Evolutionary conservation across 2,329 filamentous ascomycete genomes (phyloP).

Genomic region (Botrytis fragariae): DNA sequence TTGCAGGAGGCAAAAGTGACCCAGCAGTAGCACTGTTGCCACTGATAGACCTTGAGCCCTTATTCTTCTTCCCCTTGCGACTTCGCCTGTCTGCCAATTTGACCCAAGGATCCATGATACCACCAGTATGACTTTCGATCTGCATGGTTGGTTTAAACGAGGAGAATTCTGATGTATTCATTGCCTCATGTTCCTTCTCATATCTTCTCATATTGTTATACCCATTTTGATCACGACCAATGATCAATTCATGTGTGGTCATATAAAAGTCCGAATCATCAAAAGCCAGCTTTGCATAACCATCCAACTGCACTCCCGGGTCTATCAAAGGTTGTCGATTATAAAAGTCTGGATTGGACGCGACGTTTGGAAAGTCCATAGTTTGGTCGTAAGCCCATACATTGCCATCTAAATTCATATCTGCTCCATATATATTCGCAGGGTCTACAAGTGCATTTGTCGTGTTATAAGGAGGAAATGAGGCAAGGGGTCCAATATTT

Average conservation of each 20-base stretch:
- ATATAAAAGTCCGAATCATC: conserved; percentile 76
- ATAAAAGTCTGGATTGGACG: background rate
- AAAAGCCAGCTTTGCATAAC: conserved; percentile 62
- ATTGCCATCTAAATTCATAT: background rate
- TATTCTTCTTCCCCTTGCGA: conserved; percentile 41
- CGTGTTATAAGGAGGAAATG: background rate
- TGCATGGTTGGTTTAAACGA: conserved; percentile 50
- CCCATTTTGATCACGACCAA: conserved; percentile 63
- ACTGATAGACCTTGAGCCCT: conserved; percentile 45
- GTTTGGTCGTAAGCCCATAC: background rate
- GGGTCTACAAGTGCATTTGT: background rate
- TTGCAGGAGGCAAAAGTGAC: background rate
- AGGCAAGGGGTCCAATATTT: background rate
- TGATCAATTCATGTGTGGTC: conserved; percentile 69
- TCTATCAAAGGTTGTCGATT: background rate
- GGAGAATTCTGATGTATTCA: conserved; percentile 46
- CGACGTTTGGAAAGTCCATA: background rate
- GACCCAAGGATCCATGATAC: conserved; percentile 49
- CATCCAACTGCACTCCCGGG: conserved; percentile 5
- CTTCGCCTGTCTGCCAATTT: conserved; percentile 4
- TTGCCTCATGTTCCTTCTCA: conserved; percentile 39
- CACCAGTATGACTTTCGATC: conserved; percentile 67
- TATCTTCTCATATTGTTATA: background rate
- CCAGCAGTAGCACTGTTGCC: conserved; percentile 32
- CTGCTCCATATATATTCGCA: background rate